Evolutionary conservation across 257 asterid species (phyloP).

Genomic region (Solanum chilense): DNA sequence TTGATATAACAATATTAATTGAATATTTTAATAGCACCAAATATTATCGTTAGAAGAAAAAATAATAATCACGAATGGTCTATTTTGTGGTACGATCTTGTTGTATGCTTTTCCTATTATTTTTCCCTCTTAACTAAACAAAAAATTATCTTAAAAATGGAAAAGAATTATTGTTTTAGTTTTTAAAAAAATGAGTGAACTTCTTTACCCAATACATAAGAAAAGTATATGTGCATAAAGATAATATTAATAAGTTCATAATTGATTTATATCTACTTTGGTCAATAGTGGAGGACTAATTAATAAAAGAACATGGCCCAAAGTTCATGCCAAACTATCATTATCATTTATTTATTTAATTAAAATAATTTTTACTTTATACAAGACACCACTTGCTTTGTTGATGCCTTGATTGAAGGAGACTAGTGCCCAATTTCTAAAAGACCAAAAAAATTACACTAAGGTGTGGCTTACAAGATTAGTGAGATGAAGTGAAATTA

Average conservation of each 20-base stretch:
- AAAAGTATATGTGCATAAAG: background rate
- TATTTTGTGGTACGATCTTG: background rate
- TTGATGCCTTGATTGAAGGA: background rate
- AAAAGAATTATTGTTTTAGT: background rate
- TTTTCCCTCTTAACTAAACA: too few relatives aligned
- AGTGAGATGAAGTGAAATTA: background rate
- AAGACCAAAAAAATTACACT: background rate
- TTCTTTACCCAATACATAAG: background rate
- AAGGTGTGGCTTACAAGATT: background rate
- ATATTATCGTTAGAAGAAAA: too few relatives aligned
- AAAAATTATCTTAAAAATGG: background rate
- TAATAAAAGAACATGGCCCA: background rate
- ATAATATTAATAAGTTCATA: background rate
- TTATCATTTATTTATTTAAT: background rate
- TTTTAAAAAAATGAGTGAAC: too few relatives aligned
- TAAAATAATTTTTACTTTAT: background rate
- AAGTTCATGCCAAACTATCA: background rate
- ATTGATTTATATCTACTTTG: background rate
- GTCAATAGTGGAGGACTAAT: background rate
- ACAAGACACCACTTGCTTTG: background rate
- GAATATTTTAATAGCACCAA: too few relatives aligned
- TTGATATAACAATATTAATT: too few relatives aligned
- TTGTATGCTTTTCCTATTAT: background rate
- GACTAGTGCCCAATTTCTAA: background rate
- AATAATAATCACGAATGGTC: background rate